Evolutionary conservation across 2,329 filamentous ascomycete species (phyloP).

Genomic region (Xylariaceae sp.): DNA sequence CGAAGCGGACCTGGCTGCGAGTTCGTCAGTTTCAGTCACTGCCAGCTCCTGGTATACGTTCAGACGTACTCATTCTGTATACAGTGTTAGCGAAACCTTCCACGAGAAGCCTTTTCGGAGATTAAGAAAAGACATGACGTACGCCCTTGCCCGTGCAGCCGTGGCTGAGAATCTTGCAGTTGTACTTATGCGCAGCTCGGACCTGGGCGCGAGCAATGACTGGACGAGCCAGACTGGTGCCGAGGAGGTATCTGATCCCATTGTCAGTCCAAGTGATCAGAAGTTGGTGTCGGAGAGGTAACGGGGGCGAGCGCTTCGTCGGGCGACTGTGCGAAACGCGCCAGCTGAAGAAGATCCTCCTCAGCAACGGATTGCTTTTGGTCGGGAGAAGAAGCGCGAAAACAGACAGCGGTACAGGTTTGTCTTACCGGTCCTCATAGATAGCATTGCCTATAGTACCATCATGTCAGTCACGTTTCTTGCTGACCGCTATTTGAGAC

Average conservation of each 20-base stretch:
- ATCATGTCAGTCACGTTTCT: not conserved
- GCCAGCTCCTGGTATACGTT: not conserved
- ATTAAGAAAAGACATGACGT: slow-evolving; percentile 1
- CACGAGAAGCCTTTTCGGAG: not conserved
- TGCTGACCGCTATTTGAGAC: too few species aligned
- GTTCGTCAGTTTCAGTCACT: not conserved
- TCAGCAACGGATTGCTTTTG: too few species aligned
- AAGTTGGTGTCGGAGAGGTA: too few species aligned
- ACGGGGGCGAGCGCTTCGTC: too few species aligned
- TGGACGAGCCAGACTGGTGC: not conserved
- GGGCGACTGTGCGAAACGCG: too few species aligned
- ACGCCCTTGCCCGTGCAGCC: slow-evolving; percentile 20
- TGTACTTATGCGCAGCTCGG: too few species aligned
- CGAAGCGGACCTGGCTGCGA: slow-evolving; percentile 36
- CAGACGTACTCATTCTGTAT: slow-evolving; percentile 27
- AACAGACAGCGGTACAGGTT: slow-evolving; percentile 8
- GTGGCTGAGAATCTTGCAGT: slow-evolving; percentile 35
- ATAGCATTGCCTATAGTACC: slow-evolving; percentile 48
- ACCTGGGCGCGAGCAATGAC: not conserved
- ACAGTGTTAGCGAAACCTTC: slow-evolving; percentile 12
- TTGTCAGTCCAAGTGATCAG: too few species aligned
- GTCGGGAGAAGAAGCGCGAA: too few species aligned
- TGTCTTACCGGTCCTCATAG: slow-evolving; percentile 47
- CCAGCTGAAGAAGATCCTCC: too few species aligned
- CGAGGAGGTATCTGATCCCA: too few species aligned